These are phyloP conservation scores for Trichoderma koningiopsis DNA, from an alignment of 2,329 filamentous ascomycete genomes.

Conservation along the genomic window DNA sequence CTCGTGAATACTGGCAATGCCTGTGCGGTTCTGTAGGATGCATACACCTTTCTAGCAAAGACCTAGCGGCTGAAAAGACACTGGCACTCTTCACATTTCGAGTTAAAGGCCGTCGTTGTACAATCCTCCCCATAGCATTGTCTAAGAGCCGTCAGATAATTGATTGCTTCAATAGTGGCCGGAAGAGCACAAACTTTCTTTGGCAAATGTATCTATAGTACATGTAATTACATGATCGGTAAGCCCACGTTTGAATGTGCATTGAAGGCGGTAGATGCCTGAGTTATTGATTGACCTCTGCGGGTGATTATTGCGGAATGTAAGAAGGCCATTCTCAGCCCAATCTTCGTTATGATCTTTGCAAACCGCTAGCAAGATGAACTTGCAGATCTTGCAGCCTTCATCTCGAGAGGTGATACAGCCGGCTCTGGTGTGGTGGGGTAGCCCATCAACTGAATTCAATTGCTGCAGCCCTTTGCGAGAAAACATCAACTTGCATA, in stretches of 20 bases:
- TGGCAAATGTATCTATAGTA: neutral
- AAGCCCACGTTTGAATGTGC: neutral
- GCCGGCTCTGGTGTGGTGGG: neutral
- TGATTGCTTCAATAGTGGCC: fast-evolving
- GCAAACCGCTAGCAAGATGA: neutral
- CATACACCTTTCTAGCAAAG: neutral
- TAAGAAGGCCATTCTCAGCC: neutral
- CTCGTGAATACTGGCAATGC: constrained; percentile 9
- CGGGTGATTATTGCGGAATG: neutral
- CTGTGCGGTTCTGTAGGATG: neutral
- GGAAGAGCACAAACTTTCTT: neutral
- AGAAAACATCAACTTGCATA: neutral
- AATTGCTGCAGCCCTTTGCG: neutral
- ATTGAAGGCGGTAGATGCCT: neutral
- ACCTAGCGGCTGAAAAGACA: neutral
- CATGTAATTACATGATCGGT: neutral
- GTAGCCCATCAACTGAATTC: neutral
- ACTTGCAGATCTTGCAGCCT: constrained; percentile 5
- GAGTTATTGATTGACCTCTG: neutral
- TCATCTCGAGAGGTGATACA: neutral
- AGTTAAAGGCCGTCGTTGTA: neutral
- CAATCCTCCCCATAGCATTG: neutral
- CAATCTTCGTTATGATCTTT: neutral
- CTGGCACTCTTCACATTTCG: neutral
- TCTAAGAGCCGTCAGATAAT: neutral